Base-by-base conservation (phyloP, 2,329 filamentous ascomycete species). In the Alternaria hordeiaustralica region DNA sequence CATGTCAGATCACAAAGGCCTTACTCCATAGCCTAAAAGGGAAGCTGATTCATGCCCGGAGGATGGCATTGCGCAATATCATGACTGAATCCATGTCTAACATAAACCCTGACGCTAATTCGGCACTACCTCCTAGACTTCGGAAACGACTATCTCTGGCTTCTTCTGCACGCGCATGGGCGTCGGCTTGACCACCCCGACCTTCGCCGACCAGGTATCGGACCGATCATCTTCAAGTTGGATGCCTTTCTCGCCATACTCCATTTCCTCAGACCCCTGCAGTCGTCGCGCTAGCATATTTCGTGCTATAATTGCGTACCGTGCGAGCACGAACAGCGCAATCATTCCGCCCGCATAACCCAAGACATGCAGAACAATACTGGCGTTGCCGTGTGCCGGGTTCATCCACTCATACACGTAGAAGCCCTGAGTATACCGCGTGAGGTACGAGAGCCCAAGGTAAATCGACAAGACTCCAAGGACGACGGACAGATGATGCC, bases 391-490 rank as follows among this genome's bases (percentile, higher is more conserved):
- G 49, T 74, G 72, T 8, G 70, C 72, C 33, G 71, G 72, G 15
- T 75, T 73, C 70, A 74, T 64, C 72, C 70, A 96, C 63, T 74
- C 77, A 80, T 96, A 96, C 0, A 91, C 86, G 77, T 94, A 96
- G 75, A 90, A 92, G 4, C 87, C 87, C 76, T 92, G 85, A 0
- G 88, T 89, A 6, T 87, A 87, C 63, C 86, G 79, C 2, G 90
- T 94, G 13, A 95, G 69, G 78, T 92, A 96, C 1, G 92, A 92
- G 6, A 96, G 82, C 1, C 83, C 87, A 5, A 94, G 84, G 76
- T 96, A 96, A 2, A 88, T 80, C 0, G 87, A 87, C 33, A 96
- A 84, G 4, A 95, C 78, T 12, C 92, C 60, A 66, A 94, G 80
- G 11, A 94, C 82, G 76, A 87, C 88, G 18, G 86, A 79, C 18